A percentile compares a stretch with the other conserved stretches of the same genome.
phyloP scores from a whole-genome alignment of 78 protist species.

The Bodo saltans region DNA sequence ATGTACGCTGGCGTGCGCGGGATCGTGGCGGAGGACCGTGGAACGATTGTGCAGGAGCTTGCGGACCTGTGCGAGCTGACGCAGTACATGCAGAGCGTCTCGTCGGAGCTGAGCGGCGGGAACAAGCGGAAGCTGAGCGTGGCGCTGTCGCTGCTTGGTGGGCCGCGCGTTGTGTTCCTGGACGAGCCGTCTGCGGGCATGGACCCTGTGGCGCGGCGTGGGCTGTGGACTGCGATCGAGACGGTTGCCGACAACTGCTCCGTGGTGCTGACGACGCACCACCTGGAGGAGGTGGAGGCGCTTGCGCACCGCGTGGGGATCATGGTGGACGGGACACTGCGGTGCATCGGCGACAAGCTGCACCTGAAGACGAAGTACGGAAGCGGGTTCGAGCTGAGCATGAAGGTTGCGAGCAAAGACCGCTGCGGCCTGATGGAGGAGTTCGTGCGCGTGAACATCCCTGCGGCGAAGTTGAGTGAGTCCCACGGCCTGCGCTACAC shows the following conservation, averaged over 20 bases:
- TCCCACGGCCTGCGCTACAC: background rate
- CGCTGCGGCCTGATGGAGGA: background rate
- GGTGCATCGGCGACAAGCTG: slow-evolving; percentile 59
- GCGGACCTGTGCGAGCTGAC: background rate
- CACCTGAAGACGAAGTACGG: slow-evolving; percentile 70
- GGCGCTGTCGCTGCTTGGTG: slow-evolving; percentile 70
- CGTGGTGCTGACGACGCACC: slow-evolving; percentile 57
- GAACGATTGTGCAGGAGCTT: background rate
- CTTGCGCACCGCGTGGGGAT: slow-evolving; percentile 58
- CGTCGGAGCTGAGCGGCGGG: slow-evolving; percentile 55
- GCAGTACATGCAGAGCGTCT: background rate
- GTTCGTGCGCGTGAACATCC: background rate
- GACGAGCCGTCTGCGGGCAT: slow-evolving; percentile 76
- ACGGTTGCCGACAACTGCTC: background rate
- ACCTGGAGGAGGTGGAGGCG: slow-evolving; percentile 42
- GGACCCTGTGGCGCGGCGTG: slow-evolving; percentile 64
- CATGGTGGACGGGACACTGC: slow-evolving; percentile 56
- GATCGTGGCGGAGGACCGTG: background rate
- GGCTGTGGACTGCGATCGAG: slow-evolving; percentile 55
- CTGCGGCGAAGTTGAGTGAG: background rate
- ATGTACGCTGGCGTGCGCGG: slow-evolving; percentile 33
- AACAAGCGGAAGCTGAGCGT: slow-evolving; percentile 71
- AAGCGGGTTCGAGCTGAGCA: slow-evolving; percentile 50
- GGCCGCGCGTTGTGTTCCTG: slow-evolving; percentile 49
- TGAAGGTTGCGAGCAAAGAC: background rate